These are phyloP conservation scores for Yamadazyma taylorii DNA, from an alignment of 1,139 yeast species.

Conservation along the genomic window DNA sequence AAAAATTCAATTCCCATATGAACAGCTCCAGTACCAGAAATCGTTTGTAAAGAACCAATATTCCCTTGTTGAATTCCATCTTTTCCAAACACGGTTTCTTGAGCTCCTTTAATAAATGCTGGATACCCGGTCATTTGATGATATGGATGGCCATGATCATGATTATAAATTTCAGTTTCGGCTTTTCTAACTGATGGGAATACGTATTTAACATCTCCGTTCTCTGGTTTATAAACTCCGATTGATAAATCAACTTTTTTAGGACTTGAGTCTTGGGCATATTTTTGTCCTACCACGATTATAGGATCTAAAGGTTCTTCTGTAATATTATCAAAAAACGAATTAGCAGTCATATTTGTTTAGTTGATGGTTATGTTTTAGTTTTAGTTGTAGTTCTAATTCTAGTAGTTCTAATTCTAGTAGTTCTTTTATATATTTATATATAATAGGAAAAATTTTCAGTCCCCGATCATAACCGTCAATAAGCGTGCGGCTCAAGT, in stretches of 20 bases:
- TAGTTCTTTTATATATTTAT: slow-evolving; percentile 1
- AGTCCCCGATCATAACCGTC: slow-evolving; percentile 7
- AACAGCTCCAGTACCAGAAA: slow-evolving; percentile 47
- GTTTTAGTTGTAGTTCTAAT: background rate
- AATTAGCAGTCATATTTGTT: slow-evolving; percentile 23
- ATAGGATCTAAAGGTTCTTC: slow-evolving; percentile 40
- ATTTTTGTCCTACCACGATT: slow-evolving; percentile 29
- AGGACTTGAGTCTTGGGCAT: slow-evolving; percentile 27
- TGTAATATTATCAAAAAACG: slow-evolving; percentile 27
- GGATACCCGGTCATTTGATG: slow-evolving; percentile 46
- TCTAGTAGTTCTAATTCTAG: background rate
- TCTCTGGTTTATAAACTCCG: slow-evolving; percentile 44
- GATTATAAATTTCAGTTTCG: slow-evolving; percentile 28
- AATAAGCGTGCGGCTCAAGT: slow-evolving; percentile 6
- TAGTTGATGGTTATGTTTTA: background rate
- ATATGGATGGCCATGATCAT: slow-evolving; percentile 47
- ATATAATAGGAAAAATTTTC: slow-evolving; percentile 8
- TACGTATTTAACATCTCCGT: slow-evolving; percentile 32
- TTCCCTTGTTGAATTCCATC: slow-evolving; percentile 23
- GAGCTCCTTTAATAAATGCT: slow-evolving; percentile 37
- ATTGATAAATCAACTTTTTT: slow-evolving; percentile 42
- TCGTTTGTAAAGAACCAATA: slow-evolving; percentile 40
- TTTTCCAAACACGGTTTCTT: slow-evolving; percentile 35
- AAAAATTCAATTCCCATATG: slow-evolving; percentile 39
- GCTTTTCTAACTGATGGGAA: slow-evolving; percentile 42